These are phyloP conservation scores for Fusarium brachygibbosum DNA, from an alignment of 2,329 filamentous ascomycete species.

Conservation along the genomic window DNA sequence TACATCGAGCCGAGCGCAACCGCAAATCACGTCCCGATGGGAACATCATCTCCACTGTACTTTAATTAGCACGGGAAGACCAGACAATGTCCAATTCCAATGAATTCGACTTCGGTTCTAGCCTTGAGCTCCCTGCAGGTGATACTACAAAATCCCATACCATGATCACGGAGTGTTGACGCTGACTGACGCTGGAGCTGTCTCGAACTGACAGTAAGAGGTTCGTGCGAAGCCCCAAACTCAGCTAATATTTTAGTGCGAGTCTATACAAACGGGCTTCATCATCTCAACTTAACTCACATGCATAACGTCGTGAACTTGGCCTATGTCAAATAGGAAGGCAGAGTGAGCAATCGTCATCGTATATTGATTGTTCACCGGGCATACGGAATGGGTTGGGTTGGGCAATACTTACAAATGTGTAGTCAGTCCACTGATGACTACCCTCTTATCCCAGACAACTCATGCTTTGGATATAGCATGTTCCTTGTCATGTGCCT, in stretches of 20 bases:
- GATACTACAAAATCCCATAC: slow-evolving; percentile 27
- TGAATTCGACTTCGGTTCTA: slow-evolving; percentile 15
- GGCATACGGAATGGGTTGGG: neutral
- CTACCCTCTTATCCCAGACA: slow-evolving; percentile 20
- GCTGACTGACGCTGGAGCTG: slow-evolving; percentile 44
- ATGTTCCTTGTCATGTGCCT: slow-evolving; percentile 25
- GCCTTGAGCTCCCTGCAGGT: slow-evolving; percentile 25
- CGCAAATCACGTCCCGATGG: slow-evolving; percentile 16
- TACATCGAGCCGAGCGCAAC: slow-evolving; percentile 34
- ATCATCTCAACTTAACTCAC: slow-evolving; percentile 16
- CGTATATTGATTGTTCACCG: neutral
- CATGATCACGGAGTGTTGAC: slow-evolving; percentile 40
- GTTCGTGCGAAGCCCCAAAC: slow-evolving; percentile 48
- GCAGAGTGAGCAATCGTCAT: neutral
- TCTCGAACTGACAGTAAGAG: slow-evolving; percentile 43
- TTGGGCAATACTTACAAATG: slow-evolving; percentile 9
- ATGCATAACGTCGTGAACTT: slow-evolving; percentile 13
- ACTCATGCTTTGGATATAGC: slow-evolving; percentile 28
- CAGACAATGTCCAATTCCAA: slow-evolving; percentile 16
- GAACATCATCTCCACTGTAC: slow-evolving; percentile 21
- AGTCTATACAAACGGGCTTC: slow-evolving; percentile 30
- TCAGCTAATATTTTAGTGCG: slow-evolving; percentile 22
- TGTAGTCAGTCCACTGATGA: neutral
- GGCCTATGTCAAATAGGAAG: slow-evolving; percentile 7
- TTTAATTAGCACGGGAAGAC: slow-evolving; percentile 28